Evolutionary conservation across 2,329 filamentous ascomycete genomes (phyloP).

Genomic region (Hymenoscyphus occultus): DNA sequence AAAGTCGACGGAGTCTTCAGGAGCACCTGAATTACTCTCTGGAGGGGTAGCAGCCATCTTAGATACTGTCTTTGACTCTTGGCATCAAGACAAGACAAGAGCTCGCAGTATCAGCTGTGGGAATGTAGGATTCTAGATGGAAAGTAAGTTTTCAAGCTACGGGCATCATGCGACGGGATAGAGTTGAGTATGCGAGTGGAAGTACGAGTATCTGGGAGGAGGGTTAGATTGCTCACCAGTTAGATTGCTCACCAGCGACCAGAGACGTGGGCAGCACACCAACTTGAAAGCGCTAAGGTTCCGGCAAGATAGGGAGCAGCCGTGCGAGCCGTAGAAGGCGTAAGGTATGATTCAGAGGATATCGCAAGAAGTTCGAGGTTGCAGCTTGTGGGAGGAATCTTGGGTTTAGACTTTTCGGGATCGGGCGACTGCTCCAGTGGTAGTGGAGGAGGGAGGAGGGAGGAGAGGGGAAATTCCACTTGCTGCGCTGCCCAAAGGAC

Average conservation of each 20-base stretch:
- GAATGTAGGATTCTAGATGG: neutral
- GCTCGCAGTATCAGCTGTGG: neutral
- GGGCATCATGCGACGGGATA: neutral
- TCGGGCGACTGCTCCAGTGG: neutral
- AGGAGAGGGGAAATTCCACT: too few species aligned
- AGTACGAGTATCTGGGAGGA: neutral
- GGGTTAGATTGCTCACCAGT: neutral
- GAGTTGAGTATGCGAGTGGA: neutral
- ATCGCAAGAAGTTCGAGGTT: neutral
- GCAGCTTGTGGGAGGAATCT: neutral
- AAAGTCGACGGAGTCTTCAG: slow-evolving; percentile 29
- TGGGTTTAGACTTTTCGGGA: neutral
- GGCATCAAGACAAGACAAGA: slow-evolving; percentile 1
- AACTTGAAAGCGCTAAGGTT: neutral
- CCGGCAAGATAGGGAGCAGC: slow-evolving; percentile 3
- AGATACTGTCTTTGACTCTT: slow-evolving; percentile 2
- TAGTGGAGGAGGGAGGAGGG: too few species aligned
- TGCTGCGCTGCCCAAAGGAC: too few species aligned
- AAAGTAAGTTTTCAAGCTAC: neutral
- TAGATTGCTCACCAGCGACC: neutral
- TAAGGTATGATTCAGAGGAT: neutral
- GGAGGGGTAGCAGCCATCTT: slow-evolving; percentile 29
- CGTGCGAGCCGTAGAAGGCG: neutral
- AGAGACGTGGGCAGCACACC: neutral
- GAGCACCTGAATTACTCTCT: slow-evolving; percentile 17